Evolutionary conservation across 352 stramenopile species (phyloP), one percentile per base, ranked within the genome.

Genomic region (Blastocystis sp.): DNA sequence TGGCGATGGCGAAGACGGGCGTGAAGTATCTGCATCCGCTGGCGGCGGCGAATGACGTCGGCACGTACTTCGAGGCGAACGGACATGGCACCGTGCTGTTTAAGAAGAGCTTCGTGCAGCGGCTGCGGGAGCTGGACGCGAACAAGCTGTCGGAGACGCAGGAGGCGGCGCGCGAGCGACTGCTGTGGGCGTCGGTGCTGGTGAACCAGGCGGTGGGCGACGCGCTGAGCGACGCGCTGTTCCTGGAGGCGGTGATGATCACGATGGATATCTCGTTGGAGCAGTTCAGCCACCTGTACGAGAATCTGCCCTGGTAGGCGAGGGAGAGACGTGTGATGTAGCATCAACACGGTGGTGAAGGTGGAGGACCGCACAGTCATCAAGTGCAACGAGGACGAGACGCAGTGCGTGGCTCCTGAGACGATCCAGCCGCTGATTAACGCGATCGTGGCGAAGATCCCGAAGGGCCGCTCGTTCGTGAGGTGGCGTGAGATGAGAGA

Each of bases 31-130:
- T 97, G 64, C 95, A 99, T 89, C 91, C 95, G 69, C 94, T 95
- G 84, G 93, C 95, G 24, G 89, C 92, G 49, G 88, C 96, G 76
- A 98, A 96, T 88, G 96, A 99, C 89, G 92, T 99, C 79, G 96
- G 95, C 42, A 92, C 98, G 51, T 99, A 98, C 91, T 99, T 99
- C 89, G 96, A 99, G 89, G 92, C 96, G 40, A 99, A 99, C 90
- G 96, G 96, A 61, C 96, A 99, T 89, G 96, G 96, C 48, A 99
- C 96, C 1, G 94, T 99, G 34, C 88, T 99, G 29, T 95, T 99
- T 88, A 94, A 93, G 65, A 90, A 94, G 48, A 87, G 93, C 11
- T 89, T 88, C 61, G 49, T 88, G 14, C 11, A 29, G 29, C 18
- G 59, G n/a, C 38, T 84, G 59, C 54, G 38, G 4, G 48, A 21